Conservation (phyloP, 2,329 filamentous ascomycete species). For the Ophiostoma sp. region DNA sequence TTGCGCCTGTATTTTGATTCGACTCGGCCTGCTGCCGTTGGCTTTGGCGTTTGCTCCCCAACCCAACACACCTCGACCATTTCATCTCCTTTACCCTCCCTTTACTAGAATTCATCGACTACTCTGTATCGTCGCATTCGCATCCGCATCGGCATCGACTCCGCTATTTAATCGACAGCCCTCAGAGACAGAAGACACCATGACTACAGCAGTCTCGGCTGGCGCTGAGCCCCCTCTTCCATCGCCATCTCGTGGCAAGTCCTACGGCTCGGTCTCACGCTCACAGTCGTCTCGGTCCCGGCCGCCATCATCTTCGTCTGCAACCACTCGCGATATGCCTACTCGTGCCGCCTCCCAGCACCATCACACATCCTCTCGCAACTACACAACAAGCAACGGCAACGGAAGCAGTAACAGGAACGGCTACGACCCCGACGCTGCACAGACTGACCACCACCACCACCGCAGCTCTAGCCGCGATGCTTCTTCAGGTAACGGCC, state of each 20-base stretch:
- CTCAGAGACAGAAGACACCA: conserved; percentile 25
- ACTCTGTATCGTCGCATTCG: background rate
- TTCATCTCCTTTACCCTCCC: background rate
- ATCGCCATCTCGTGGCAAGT: conserved; percentile 32
- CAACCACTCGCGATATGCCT: conserved; percentile 22
- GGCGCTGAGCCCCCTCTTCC: conserved; percentile 33
- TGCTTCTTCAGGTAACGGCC: conserved; percentile 37
- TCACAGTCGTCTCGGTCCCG: conserved; percentile 38
- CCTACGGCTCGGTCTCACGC: conserved; percentile 31
- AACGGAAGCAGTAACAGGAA: conserved; percentile 10
- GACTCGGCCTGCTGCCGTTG: background rate
- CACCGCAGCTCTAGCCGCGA: conserved; percentile 55
- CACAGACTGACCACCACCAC: conserved; percentile 22
- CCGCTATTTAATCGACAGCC: background rate
- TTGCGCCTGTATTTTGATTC: conserved; percentile 10
- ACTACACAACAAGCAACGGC: conserved; percentile 22
- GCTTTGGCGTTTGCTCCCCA: background rate
- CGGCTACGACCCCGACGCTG: conserved; percentile 21
- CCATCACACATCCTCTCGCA: conserved; percentile 25
- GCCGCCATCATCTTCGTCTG: conserved; percentile 32
- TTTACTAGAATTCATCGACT: background rate
- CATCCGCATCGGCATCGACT: background rate
- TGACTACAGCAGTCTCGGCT: conserved; percentile 35
- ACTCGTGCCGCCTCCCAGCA: conserved; percentile 30
- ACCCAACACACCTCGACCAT: background rate